phyloP scores from a whole-genome alignment of 441 rosid species.

The Breynia disticha region DNA sequence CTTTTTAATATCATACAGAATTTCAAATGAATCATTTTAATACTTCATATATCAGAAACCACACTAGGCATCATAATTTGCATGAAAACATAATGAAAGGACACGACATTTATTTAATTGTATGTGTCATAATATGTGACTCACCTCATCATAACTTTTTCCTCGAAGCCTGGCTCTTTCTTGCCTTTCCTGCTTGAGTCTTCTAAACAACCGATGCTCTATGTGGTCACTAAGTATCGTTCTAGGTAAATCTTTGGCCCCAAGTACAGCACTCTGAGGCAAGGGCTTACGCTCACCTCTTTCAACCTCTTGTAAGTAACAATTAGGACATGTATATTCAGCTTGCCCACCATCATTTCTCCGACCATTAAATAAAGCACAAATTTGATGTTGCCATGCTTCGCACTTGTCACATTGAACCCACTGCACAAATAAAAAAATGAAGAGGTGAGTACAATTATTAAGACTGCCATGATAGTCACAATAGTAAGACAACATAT shows the following conservation, averaged over 20 bases:
- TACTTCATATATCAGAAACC: no score
- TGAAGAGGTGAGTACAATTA: slow-evolving; percentile 14
- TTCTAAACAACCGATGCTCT: slow-evolving; percentile 78
- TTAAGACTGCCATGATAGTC: slow-evolving; percentile 8
- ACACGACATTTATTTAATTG: no score
- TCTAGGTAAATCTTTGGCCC: slow-evolving; percentile 95
- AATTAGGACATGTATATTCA: slow-evolving; percentile 98
- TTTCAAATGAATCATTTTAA: no score
- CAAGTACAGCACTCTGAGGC: slow-evolving; percentile 98
- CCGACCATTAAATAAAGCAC: slow-evolving; percentile 96
- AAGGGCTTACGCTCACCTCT: slow-evolving; percentile 86
- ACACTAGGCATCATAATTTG: no score
- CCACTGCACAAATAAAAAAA: slow-evolving; percentile 57
- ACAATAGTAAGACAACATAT: slow-evolving; percentile 11
- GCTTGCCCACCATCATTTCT: slow-evolving; percentile 99
- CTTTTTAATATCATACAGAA: no score
- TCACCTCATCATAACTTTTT: slow-evolving; percentile 92
- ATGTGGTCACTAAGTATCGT: slow-evolving; percentile 97
- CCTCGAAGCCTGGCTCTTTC: slow-evolving; percentile 92
- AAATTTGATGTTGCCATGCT: slow-evolving; percentile 99
- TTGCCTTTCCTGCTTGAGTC: slow-evolving; percentile 68
- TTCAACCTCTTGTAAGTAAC: slow-evolving; percentile 84
- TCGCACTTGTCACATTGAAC: slow-evolving; percentile 99
- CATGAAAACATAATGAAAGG: no score
- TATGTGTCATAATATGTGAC: not conserved